Conservation (phyloP, 2,329 filamentous ascomycete species). For the Clarireedia monteithiana region DNA sequence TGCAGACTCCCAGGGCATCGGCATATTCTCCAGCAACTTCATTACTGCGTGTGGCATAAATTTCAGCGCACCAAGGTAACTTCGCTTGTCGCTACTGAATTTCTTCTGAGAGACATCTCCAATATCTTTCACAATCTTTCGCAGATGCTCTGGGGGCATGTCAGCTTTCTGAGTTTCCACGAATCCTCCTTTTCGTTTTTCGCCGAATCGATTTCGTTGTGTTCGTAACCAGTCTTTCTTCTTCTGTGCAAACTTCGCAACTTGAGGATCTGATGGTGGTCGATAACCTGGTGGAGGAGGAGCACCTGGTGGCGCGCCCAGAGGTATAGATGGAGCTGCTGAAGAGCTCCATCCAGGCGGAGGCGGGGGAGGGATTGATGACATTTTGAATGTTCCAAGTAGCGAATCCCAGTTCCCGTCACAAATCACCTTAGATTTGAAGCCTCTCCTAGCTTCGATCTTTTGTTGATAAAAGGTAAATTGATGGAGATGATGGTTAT, state of each 20-base stretch:
- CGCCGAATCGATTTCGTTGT: conserved; percentile 87
- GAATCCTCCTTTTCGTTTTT: conserved; percentile 94
- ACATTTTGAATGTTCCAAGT: conserved; percentile 37
- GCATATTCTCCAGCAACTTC: conserved; percentile 98
- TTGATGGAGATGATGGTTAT: background rate
- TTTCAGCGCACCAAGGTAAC: conserved; percentile 93
- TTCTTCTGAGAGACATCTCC: conserved; percentile 99
- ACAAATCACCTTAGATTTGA: background rate
- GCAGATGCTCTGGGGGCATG: conserved; percentile 95
- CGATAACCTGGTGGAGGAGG: conserved; percentile 83
- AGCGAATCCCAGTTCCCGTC: conserved; percentile 23
- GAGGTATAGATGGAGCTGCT: conserved; percentile 42
- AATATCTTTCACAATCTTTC: conserved; percentile 97
- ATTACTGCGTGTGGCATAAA: conserved; percentile 99
- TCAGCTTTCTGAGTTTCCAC: conserved; percentile 98
- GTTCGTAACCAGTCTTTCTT: conserved; percentile 96
- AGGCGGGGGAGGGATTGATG: conserved; percentile 56
- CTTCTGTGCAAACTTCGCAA: conserved; percentile 95
- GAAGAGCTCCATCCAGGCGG: conserved; percentile 56
- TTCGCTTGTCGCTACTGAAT: conserved; percentile 96
- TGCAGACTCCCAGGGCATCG: conserved; percentile 97
- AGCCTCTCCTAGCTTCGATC: conserved; percentile 3
- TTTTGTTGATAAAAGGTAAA: conserved; percentile 5
- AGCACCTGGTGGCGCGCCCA: conserved; percentile 37
- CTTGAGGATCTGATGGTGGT: conserved; percentile 71